Conservation (phyloP, 2,329 filamentous ascomycete species). For the Paecilomyces dactylethromorphus region DNA sequence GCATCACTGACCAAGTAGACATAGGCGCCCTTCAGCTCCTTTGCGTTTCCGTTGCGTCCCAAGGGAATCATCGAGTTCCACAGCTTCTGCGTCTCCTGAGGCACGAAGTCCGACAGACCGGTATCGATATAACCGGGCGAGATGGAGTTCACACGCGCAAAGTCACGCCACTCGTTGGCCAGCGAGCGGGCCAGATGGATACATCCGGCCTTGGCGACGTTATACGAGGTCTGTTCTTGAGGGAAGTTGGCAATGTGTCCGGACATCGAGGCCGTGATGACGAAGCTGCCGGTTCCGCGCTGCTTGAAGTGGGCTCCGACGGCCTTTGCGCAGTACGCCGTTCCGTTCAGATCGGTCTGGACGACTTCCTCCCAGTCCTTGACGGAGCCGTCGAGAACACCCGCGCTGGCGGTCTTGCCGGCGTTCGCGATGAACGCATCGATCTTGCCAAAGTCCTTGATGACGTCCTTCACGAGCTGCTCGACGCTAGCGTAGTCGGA, state of each 20-base stretch:
- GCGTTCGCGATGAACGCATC: conserved; percentile 65
- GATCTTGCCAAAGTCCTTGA: conserved; percentile 64
- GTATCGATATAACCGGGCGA: conserved; percentile 65
- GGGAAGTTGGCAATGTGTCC: conserved; percentile 52
- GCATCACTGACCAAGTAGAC: conserved; percentile 45
- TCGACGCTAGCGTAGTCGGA: conserved; percentile 51
- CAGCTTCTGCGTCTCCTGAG: conserved; percentile 49
- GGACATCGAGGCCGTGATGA: conserved; percentile 61
- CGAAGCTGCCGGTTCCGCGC: conserved; percentile 56
- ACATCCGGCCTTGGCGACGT: conserved; percentile 60
- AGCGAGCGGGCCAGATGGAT: conserved; percentile 59
- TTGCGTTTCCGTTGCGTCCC: conserved; percentile 56
- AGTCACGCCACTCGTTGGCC: conserved; percentile 64
- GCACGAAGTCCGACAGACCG: conserved; percentile 59
- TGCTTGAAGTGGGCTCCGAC: conserved; percentile 73
- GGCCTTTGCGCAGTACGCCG: conserved; percentile 78
- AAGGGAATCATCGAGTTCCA: conserved; percentile 57
- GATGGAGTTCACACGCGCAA: conserved; percentile 62
- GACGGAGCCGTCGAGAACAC: conserved; percentile 62
- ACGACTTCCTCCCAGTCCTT: conserved; percentile 72
- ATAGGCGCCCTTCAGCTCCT: conserved; percentile 58
- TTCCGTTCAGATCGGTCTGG: conserved; percentile 79
- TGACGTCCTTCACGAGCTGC: conserved; percentile 52
- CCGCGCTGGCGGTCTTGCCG: conserved; percentile 62
- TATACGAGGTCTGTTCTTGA: conserved; percentile 62